Conservation (phyloP, 2,329 filamentous ascomycete species). For the Lachnellula suecica region DNA sequence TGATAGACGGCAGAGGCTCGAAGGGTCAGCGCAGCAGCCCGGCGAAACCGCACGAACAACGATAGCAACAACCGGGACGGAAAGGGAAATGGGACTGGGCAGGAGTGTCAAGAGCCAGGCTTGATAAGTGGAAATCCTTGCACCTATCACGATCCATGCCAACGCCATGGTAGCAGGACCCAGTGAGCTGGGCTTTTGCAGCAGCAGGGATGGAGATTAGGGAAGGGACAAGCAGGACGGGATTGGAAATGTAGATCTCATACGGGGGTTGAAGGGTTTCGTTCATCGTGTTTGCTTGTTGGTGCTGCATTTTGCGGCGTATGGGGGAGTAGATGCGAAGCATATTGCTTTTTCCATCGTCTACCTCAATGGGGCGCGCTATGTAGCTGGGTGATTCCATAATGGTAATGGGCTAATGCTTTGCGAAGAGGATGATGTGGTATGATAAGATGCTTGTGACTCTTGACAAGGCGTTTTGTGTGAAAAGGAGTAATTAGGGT, state of each 20-base stretch:
- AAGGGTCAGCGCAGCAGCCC: constrained; percentile 9
- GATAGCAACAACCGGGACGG: neutral
- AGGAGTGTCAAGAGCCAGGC: neutral
- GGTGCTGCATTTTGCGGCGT: neutral
- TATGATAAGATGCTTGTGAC: neutral
- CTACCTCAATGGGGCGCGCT: no score
- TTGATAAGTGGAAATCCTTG: neutral
- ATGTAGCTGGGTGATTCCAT: neutral
- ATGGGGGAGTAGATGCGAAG: constrained; percentile 5
- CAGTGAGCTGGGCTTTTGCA: neutral
- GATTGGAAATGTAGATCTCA: neutral
- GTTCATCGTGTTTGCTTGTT: neutral
- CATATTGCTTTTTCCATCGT: neutral
- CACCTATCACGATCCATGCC: neutral
- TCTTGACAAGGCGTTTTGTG: neutral
- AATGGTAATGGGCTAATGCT: neutral
- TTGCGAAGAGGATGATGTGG: neutral
- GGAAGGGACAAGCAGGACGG: neutral
- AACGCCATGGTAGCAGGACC: neutral
- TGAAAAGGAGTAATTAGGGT: neutral
- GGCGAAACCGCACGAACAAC: constrained; percentile 9
- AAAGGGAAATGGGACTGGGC: neutral
- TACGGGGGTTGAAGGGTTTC: neutral
- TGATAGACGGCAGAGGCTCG: neutral
- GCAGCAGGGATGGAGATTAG: neutral